These are phyloP conservation scores for Chaetomium sp. DNA, from an alignment of 2,329 filamentous ascomycete genomes.

Conservation along the genomic window DNA sequence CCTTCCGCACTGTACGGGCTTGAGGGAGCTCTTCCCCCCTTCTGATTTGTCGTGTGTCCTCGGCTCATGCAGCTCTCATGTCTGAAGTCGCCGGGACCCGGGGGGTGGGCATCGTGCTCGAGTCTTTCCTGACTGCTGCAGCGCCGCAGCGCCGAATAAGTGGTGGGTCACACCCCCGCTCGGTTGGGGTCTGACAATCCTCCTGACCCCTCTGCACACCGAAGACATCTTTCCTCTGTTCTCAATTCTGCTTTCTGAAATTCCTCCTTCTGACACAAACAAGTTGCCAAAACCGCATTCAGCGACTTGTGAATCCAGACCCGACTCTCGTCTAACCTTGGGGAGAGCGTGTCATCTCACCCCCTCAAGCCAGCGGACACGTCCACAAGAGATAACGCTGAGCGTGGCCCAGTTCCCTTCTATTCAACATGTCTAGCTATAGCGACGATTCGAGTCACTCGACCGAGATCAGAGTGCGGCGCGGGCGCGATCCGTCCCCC, in stretches of 20 bases:
- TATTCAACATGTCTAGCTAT: slow-evolving; percentile 29
- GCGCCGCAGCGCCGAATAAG: slow-evolving; percentile 33
- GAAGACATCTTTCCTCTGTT: slow-evolving; percentile 19
- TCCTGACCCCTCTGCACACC: slow-evolving; percentile 32
- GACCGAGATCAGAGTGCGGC: background rate
- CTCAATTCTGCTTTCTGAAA: slow-evolving; percentile 1
- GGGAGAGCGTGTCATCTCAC: background rate
- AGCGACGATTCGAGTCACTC: slow-evolving; percentile 51
- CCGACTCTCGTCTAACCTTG: background rate
- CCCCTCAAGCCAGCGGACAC: slow-evolving; percentile 1
- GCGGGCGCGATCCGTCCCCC: slow-evolving; percentile 29
- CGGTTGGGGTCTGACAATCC: slow-evolving; percentile 33
- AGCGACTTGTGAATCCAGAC: background rate
- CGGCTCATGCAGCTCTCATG: slow-evolving; percentile 28
- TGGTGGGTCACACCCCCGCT: slow-evolving; percentile 38
- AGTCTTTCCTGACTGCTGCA: slow-evolving; percentile 16
- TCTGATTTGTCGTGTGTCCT: slow-evolving; percentile 25
- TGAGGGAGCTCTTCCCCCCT: slow-evolving; percentile 3
- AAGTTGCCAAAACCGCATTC: background rate
- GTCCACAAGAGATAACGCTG: background rate
- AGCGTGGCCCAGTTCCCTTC: background rate
- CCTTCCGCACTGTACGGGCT: slow-evolving; percentile 25
- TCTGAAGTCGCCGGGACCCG: slow-evolving; percentile 14
- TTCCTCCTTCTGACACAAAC: slow-evolving; percentile 1
- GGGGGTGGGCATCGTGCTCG: slow-evolving; percentile 19